Base-by-base conservation (phyloP, 352 stramenopile species). In the Globisporangium nunn region DNA sequence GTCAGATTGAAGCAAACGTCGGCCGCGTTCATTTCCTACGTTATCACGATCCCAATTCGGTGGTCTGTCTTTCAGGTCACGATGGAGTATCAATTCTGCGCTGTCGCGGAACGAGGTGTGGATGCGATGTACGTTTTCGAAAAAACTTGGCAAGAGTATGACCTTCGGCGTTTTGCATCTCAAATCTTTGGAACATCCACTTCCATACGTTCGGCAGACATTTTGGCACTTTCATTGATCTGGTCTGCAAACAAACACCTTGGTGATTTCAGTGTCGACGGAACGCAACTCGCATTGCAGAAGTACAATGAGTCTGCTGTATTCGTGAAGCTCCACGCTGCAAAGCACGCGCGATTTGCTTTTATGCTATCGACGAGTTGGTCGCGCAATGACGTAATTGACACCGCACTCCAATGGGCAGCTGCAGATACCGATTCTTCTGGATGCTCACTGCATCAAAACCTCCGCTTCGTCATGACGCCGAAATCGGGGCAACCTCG, bases 321-420 rank as follows among this genome's bases (percentile, higher is more conserved):
- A 30, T 56, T 43, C 23, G 58, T 59, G 23, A 23, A 17, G 6
- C 12, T 64, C n/a, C 4, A 46, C 2, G 48, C 29, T 2, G 30
- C 52, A 29, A 17, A 35, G 1, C 23, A 2, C 6, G 18, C 31
- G 12, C 30, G 4, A 3, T 35, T 63, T 2, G 18, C 57, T 5
- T 63, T 63, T 37, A 28, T 47, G 14, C 48, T n/a, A 11, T 41
- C 37, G 10, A 17, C 37, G 2, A 43, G 10, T 37, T 18, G 35
- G 12, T 18, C 40, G 5, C 56, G 11, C 28, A 31, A 15, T 6
- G 29, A 17, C 28, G 18, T 40, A 8, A 23, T 70, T 43, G 64
- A 70, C 30, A n/a, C 59, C 6, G 54, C 64, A 6, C 8, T 70
- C 1, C 61, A 57, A 31, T 66, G 63, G 59, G 37, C 50, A 10